These are phyloP conservation scores for Nicotiana attenuata DNA, from an alignment of 257 asterid genomes.

Conservation along the genomic window DNA sequence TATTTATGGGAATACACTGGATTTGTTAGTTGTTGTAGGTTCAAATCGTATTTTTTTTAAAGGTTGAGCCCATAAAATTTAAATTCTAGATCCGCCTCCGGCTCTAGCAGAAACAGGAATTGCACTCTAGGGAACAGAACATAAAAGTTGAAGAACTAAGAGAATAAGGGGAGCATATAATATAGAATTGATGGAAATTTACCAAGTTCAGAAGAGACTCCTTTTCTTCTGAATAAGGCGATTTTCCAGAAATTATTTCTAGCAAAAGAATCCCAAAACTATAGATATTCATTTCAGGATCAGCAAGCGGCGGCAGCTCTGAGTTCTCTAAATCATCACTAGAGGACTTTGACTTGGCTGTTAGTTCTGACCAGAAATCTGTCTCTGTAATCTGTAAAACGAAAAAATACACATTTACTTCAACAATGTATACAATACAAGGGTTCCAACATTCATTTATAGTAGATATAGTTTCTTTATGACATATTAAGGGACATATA, in stretches of 20 bases:
- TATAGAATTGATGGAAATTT: not conserved
- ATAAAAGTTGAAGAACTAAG: not conserved
- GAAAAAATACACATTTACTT: not conserved
- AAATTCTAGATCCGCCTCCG: no score
- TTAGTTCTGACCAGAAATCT: conserved; percentile 45
- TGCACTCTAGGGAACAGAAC: not conserved
- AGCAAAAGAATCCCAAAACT: conserved; percentile 68
- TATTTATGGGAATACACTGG: no score
- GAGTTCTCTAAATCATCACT: conserved; percentile 33
- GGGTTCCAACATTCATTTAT: not conserved
- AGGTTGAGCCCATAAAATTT: no score
- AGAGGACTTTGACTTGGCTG: conserved; percentile 37
- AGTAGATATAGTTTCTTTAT: not conserved
- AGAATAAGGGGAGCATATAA: not conserved
- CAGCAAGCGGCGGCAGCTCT: conserved; percentile 35
- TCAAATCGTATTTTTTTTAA: no score
- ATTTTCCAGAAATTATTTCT: conserved; percentile 77
- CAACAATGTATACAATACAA: not conserved
- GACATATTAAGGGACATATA: not conserved
- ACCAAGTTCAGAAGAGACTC: conserved; percentile 60
- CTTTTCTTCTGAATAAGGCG: conserved; percentile 47
- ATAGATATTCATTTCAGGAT: conserved; percentile 50
- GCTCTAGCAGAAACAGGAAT: no score
- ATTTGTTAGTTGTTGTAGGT: no score
- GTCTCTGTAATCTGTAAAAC: conserved; percentile 17